Base-by-base conservation (phyloP, 164 flowering plant genomes). In the Berberis thunbergii region DNA sequence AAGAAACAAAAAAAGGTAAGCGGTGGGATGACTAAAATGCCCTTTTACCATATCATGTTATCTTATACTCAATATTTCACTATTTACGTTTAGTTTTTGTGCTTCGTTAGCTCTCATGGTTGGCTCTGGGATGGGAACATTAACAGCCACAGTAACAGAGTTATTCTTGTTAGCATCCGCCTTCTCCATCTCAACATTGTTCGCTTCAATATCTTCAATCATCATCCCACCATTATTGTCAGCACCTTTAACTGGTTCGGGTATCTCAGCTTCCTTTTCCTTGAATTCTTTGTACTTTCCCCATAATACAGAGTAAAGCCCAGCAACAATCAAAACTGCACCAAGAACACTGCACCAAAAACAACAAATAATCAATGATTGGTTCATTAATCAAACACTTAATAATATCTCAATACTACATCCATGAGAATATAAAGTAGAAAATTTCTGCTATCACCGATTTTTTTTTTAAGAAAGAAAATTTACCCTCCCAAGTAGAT, bases 401-500 rank as follows among this genome's bases (percentile, higher is more conserved):
- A 1, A 52, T 4, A 10, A 26, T 46, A 46, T 26, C 10, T 7
- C 4, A 39, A 59, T 26, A 43, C 12, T 43, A 59, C 12, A 12
- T 26, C 26, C 26, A 3, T 12, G 46, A 11, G 6, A 59, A 59
- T 59, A 52, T 10, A 52, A 26, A 10, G 54, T 52, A 1, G 13
- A 52, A 0, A 26, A 26, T 0, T 26, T 26, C 26, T 26, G 26
- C n/a, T 26, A 26, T 26, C 26, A 26, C 26, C 26, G 0, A 26
- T 26, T 26, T 26, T 26, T 26, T 26, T 26, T 26, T 26, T 26
- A 26, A 26, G 26, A 39, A 7, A 67, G 44, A 45, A 64, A 62
- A 70, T 77, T 77, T 84, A 93, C 98, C 96, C 91, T 84, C 98
- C 98, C 48, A 90, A 61, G 66, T 76, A 93, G 41, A 90, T 88